Percentiles rank a stretch among this genome's conserved stretches.
Conservation (phyloP, 352 stramenopile genomes). For the Phytopythium delawarense region DNA sequence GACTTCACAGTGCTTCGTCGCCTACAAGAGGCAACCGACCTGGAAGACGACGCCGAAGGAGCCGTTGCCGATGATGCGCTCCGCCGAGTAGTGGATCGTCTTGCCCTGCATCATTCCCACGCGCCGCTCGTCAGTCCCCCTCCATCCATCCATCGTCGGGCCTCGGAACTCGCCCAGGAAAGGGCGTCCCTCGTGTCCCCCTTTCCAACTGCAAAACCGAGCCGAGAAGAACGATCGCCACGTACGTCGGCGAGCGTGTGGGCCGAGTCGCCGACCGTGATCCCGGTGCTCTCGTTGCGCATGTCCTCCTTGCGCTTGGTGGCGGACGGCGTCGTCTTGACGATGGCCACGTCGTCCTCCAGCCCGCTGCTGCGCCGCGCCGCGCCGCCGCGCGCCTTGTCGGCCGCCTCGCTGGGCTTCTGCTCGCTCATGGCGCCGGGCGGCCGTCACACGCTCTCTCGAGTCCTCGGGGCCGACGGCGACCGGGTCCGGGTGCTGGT, state of each 20-base stretch:
- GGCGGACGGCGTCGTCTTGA: constrained; percentile 33
- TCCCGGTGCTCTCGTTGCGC: constrained; percentile 82
- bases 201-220: neutral
- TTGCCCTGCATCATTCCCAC: constrained; percentile 45
- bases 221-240: constrained; percentile 8
- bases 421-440: constrained; percentile 23
- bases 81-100: constrained; percentile 95
- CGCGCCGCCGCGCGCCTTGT: constrained; percentile 10
- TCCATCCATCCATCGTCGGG: neutral
- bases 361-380: constrained; percentile 6
- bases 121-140: neutral
- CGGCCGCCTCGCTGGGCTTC: constrained; percentile 10
- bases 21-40: constrained; percentile 13
- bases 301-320: constrained; percentile 76
- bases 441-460: too few species aligned
- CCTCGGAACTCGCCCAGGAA: neutral
- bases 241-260: constrained; percentile 78
- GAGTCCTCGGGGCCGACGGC: neutral
- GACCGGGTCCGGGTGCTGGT: too few species aligned
- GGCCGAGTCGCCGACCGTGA: constrained; percentile 75
- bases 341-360: constrained; percentile 32
- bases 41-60: constrained; percentile 99
- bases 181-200: neutral
- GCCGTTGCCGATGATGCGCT: constrained; percentile 99
- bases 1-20: neutral